Base-by-base conservation (phyloP, 2,329 filamentous ascomycete species). In the Juglanconis juglandina region DNA sequence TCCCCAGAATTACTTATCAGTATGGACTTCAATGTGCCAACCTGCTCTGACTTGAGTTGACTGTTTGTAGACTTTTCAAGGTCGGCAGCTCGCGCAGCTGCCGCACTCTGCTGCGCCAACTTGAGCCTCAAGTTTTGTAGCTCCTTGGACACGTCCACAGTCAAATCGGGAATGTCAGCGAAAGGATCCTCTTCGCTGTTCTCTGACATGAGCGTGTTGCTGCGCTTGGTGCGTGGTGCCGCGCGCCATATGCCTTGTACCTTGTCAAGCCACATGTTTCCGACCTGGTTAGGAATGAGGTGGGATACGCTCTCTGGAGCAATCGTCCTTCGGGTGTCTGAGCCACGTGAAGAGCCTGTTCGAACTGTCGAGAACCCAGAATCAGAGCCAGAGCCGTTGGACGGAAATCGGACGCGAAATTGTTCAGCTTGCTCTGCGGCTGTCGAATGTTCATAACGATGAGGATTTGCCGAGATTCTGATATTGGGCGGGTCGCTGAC, bases 121-220 rank as follows among this genome's bases (percentile, higher is more conserved):
- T 6, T 59, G 35, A 30, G 44, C 55, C 73, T 74, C 11, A 88
- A 72, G 61, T 84, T 81, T 59, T 80, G 77, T 72, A 88, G 78
- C 73, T 97, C 94, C 67, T 87, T 85, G 0, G 86, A 83, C 67
- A 92, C 87, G 70, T 98, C 92, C 14, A 98, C 92, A n/a, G 90
- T 91, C 47, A 99, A 79, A 73, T 99, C 95, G 0, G 95, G 91
- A 61, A 99, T 98, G 68, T 91, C 92, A 17, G 86, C 87, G 70
- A 99, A 96, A 0, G 93, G 92, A 69, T 99, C 95, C 32, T 96
- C 92, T 64, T 97, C 92, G 68, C 89, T 96, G 58, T 85, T 85
- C 62, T 87, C 87, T 1, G 79, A 85, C 4, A 76, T 76, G 48
- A 80, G 68, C 39, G 79, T 71, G 61, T 80, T 81, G 49, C 72